Conservation (phyloP, 257 asterid genomes). For the Coffea canephora region DNA sequence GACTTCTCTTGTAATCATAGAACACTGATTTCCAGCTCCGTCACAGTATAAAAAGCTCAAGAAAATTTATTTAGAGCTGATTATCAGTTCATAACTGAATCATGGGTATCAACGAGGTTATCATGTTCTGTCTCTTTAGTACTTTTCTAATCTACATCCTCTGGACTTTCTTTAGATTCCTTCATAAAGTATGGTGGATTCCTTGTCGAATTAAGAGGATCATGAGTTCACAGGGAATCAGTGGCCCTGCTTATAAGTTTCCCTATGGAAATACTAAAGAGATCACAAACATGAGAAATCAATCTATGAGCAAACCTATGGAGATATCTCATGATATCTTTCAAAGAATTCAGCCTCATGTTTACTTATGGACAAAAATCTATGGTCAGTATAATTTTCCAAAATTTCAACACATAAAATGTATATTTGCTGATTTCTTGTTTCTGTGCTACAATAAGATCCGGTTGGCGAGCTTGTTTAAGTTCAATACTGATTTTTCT, state of each 20-base stretch:
- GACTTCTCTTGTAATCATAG: not conserved
- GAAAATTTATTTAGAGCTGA: not conserved
- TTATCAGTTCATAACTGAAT: not conserved
- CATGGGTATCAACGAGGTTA: conserved; percentile 13
- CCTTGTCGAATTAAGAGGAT: conserved; percentile 34
- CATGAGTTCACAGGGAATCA: conserved; percentile 57
- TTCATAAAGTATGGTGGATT: conserved; percentile 46
- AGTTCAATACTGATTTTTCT: not conserved
- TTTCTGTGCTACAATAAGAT: not conserved
- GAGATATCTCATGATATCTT: conserved; percentile 55
- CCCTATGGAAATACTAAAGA: conserved; percentile 62
- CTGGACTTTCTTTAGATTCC: conserved; percentile 29
- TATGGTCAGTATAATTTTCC: conserved; percentile 35
- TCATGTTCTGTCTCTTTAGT: conserved; percentile 20
- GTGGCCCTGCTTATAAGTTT: conserved; percentile 55
- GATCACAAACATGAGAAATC: conserved; percentile 43
- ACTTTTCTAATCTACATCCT: conserved; percentile 29
- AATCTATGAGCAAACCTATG: conserved; percentile 44
- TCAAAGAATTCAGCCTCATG: conserved; percentile 60
- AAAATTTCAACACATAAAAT: not conserved
- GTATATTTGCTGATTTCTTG: not conserved
- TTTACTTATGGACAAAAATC: conserved; percentile 50
- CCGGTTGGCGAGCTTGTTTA: not conserved
- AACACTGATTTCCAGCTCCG: not conserved
- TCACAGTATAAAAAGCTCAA: not conserved